Base-by-base conservation (phyloP, 1,284 basidiomycete species). In the Sanguinoderma infundibulare region DNA sequence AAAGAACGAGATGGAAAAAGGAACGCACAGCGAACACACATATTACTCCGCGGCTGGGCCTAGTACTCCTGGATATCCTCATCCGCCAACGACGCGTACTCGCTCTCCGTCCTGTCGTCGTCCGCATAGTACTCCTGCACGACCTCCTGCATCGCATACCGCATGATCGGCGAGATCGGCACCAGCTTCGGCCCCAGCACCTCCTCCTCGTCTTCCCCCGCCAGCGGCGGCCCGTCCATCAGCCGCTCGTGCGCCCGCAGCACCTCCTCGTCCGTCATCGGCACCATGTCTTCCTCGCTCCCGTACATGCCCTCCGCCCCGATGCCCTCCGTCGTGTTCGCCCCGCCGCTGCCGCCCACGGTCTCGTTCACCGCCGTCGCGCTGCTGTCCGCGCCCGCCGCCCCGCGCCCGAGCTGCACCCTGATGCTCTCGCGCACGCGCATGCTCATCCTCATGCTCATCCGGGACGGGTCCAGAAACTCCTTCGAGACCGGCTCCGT, bases 81-180 rank as follows among this genome's bases (percentile, higher is more conserved):
- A 61, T 90, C 89, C 22, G 84, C 84, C 54, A 90, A 74, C 14
- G 87, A 90, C 15, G 86, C 87, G 67, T 91, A 91, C 63, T 91
- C 89, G 17, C 88, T 90, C 35, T 85, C 81, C n/a, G 87, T 86
- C 65, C 62, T 32, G 68, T 83, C 82, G 64, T 90, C 87, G 65
- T 92, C 83, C 66, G 89, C 87, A 66, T 90, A 87, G 67, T 92
- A 92, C 74, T 94, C 92, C 69, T 84, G 81, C 24, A 93, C 83
- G 14, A 94, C 91, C 70, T 89, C 85, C 53, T 84, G 78, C 90
- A 94, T 93, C 50, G 92, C 91, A 72, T 79, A 90, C 28, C 87
- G 78, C 84, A 93, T 89, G 60, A 93, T 89, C 1, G 91, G 91
- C 3, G 91, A 90, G 22, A 84, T 82, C 9, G 91, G 87, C 30